Base-by-base conservation (phyloP, 2,329 filamentous ascomycete genomes). In the Fusarium abutilonis region DNA sequence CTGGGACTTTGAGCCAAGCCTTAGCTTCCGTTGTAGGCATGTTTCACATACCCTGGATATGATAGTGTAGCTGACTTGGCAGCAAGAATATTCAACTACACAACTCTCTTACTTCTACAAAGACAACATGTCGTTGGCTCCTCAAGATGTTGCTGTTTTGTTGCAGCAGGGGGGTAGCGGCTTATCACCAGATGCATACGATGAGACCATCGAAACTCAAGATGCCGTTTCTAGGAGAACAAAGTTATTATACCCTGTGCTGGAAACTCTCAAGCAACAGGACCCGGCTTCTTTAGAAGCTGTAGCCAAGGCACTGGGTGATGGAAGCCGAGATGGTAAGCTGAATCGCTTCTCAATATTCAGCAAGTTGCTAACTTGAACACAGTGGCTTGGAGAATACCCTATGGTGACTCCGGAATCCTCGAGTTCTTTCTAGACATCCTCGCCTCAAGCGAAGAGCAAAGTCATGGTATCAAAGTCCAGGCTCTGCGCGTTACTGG, bases 401-500 rank as follows among this genome's bases (percentile, higher is more conserved):
- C 86, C 0, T 74, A 86, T 9, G 86, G 86, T 7, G 79, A 84
- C 26, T 86, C 86, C 0, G 84, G 85, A 3, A 74, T 88, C 29
- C 72, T 89, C 9, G 77, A 80, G 17, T 84, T 86, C 73, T 85
- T 86, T 65, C 76, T 87, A 14, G 72, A 75, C 10, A 66, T 84
- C 11, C 69, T 86, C 9, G 73, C 74, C 6, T 53, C 60, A 1
- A 69, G 71, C 1, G 72, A 78, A 4, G 74, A 70, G 2, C 61
- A 82, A 32, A 73, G 73, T 9, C 75, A 78, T 29, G 68, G 76
- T 1, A 74, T 87, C n/a, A 79, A 79, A 40, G 76, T 84, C 8
- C 86, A 88, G 52, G 74, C 80, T 8, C 75, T 89, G 14, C 83
- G 86, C 21, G 72, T 88, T 17, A 77, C 86, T 14, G 86, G 86